Percentiles rank a stretch among this genome's conserved stretches.
Conservation (phyloP, 148 eudicot genomes). For the Rhododendron mucronatum region DNA sequence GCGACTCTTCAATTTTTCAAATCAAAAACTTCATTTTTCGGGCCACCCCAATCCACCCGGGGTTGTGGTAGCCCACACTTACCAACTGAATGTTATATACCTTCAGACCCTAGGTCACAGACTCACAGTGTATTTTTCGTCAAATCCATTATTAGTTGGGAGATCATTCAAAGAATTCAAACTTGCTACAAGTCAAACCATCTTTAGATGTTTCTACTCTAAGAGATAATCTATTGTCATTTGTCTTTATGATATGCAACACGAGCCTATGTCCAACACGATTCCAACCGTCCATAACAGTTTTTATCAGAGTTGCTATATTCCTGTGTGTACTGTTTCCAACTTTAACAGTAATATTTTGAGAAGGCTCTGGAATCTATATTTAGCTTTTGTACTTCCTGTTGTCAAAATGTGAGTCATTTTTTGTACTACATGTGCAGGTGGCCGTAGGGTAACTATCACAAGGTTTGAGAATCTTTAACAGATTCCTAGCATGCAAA, state of each 20-base stretch:
- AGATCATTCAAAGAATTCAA: neutral
- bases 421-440: neutral
- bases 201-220: neutral
- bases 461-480: neutral
- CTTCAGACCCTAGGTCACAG: neutral
- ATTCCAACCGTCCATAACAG: neutral
- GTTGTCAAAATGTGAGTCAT: neutral
- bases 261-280: neutral
- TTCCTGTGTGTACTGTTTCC: neutral
- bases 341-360: neutral
- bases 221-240: neutral
- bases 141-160: neutral
- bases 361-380: neutral
- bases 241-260: neutral
- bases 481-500: neutral
- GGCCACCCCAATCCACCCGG: too few species aligned
- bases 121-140: neutral
- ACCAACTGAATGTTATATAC: neutral
- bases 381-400: neutral
- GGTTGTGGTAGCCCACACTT: too few species aligned
- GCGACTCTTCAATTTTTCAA: too few species aligned
- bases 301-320: neutral
- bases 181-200: neutral
- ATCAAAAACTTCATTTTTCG: too few species aligned
- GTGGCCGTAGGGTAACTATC: neutral